phyloP scores from a whole-genome alignment of 148 eudicot genomes.

The Persicaria tinctoria region DNA sequence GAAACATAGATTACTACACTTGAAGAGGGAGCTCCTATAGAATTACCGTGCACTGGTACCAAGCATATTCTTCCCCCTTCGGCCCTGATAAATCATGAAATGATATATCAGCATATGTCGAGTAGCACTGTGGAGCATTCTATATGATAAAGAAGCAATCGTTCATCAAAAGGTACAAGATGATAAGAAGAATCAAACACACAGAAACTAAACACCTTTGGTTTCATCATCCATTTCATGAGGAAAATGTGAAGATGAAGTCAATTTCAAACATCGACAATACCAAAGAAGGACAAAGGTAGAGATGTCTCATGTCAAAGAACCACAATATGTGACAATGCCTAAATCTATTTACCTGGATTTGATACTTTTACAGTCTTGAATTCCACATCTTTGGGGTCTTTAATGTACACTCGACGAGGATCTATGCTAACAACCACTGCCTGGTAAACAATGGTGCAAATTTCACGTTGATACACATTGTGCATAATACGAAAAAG shows the following conservation, averaged over 20 bases:
- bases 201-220: background rate
- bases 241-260: too few species aligned
- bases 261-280: too few species aligned
- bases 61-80: constrained; percentile 90
- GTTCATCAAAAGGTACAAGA: too few species aligned
- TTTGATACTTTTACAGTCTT: constrained; percentile 55
- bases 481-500: background rate
- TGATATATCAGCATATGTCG: background rate
- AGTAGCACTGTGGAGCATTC: background rate
- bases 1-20: background rate
- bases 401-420: constrained; percentile 68
- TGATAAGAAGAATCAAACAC: background rate
- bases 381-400: constrained; percentile 57
- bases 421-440: constrained; percentile 99
- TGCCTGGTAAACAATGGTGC: constrained; percentile 41
- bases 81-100: constrained; percentile 58
- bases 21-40: background rate
- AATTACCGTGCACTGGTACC: constrained; percentile 98
- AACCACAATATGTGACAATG: constrained; percentile 8
- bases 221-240: background rate
- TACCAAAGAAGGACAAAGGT: background rate
- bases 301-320: background rate
- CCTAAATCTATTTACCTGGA: constrained; percentile 45
- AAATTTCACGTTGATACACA: background rate
- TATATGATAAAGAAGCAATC: background rate